These are phyloP conservation scores for Cynanchum wilfordii DNA, from an alignment of 257 asterid species.

Conservation along the genomic window DNA sequence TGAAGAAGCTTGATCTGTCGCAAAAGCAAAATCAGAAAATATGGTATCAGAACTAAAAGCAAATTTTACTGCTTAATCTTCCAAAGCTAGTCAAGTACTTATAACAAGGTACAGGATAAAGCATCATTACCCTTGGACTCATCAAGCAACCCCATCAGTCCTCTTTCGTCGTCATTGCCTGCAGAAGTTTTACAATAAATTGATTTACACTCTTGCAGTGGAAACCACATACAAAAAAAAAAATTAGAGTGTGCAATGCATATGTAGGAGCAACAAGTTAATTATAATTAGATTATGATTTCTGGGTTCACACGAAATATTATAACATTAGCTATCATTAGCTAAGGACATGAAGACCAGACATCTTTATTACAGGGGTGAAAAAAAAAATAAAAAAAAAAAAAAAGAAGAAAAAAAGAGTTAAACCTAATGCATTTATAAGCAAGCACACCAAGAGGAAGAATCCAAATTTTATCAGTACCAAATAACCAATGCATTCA, in stretches of 20 bases:
- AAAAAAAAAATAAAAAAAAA: neutral
- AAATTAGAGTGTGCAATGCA: neutral
- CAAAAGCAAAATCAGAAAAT: conserved; percentile 12
- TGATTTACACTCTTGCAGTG: neutral
- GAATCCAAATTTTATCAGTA: neutral
- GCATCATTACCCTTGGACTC: conserved; percentile 64
- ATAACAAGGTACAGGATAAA: neutral
- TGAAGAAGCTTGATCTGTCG: conserved; percentile 66
- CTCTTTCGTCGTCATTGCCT: conserved; percentile 77
- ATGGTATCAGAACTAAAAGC: neutral
- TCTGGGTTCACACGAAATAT: neutral
- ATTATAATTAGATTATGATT: neutral
- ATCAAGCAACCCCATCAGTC: conserved; percentile 52
- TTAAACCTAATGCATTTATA: neutral
- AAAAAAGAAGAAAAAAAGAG: too few relatives aligned
- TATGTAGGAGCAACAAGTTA: neutral
- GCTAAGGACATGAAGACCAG: neutral
- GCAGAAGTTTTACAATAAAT: conserved; percentile 27
- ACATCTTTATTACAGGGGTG: neutral
- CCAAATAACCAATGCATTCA: neutral
- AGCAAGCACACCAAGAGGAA: neutral
- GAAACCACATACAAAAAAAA: neutral
- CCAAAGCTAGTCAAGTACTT: neutral
- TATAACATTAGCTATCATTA: neutral
- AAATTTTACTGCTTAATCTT: neutral